A percentile compares a stretch with the other conserved stretches of the same genome.
These are phyloP conservation scores for Bondarzewia mesenterica DNA, from an alignment of 1,284 basidiomycete genomes.

Conservation along the genomic window DNA sequence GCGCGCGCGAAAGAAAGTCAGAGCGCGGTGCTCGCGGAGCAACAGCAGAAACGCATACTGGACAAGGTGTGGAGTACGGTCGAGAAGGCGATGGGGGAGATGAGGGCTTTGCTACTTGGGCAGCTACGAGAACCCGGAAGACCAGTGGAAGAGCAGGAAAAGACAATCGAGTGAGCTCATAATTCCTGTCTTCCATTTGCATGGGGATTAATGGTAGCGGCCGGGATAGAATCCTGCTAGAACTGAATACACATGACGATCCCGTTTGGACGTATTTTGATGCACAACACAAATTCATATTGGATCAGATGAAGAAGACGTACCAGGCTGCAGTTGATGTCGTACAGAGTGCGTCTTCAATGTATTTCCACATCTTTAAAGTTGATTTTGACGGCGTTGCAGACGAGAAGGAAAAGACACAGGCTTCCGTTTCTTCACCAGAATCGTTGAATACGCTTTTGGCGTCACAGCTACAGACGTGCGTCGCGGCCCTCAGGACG, in stretches of 20 bases:
- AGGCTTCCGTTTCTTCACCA: conserved; percentile 25
- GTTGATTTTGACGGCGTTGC: conserved; percentile 3
- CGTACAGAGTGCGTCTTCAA: conserved; percentile 43
- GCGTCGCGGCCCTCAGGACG: conserved; percentile 49
- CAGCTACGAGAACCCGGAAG: conserved; percentile 75
- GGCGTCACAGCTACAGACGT: conserved; percentile 47
- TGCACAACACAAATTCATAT: conserved; percentile 82
- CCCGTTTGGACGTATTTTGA: conserved; percentile 95
- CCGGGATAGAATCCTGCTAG: conserved; percentile 69
- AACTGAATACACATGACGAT: conserved; percentile 77
- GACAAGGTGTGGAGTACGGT: conserved; percentile 97
- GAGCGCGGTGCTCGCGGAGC: conserved; percentile 43
- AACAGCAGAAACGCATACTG: conserved; percentile 86
- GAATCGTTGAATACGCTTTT: conserved; percentile 35
- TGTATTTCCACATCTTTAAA: conserved; percentile 4
- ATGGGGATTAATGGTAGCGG: conserved; percentile 4
- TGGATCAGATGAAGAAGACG: conserved; percentile 68
- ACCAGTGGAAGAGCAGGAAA: conserved; percentile 91
- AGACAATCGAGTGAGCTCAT: conserved; percentile 82
- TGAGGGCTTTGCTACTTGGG: conserved; percentile 72
- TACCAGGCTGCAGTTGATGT: conserved; percentile 48
- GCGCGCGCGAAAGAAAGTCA: conserved; percentile 48
- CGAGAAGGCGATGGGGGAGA: conserved; percentile 91
- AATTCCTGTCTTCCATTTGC: conserved; percentile 1
- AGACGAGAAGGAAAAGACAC: conserved; percentile 38